Evolutionary conservation across 352 stramenopile species (phyloP).

Genomic region (Phytophthora sp.): DNA sequence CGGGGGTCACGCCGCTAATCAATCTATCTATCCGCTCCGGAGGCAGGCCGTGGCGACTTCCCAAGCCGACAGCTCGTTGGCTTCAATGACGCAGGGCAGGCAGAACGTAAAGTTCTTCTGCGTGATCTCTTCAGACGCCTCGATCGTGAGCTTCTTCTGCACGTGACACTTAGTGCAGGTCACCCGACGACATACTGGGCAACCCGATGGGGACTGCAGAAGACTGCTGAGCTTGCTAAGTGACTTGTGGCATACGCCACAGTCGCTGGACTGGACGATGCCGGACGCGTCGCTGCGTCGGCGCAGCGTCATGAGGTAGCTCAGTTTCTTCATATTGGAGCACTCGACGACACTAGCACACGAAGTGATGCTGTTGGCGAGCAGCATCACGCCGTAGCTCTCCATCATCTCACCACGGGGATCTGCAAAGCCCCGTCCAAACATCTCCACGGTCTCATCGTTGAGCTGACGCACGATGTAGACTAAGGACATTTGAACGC

Average conservation of each 20-base stretch:
- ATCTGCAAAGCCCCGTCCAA: slow-evolving; percentile 55
- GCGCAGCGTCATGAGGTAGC: slow-evolving; percentile 50
- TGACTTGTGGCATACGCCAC: slow-evolving; percentile 39
- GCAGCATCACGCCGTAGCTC: slow-evolving; percentile 42
- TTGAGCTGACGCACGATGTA: slow-evolving; percentile 50
- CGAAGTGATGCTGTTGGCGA: slow-evolving; percentile 43
- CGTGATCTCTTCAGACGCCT: slow-evolving; percentile 44
- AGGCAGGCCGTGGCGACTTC: slow-evolving; percentile 48
- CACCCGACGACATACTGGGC: slow-evolving; percentile 39
- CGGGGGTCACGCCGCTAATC: background rate
- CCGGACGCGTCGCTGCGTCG: slow-evolving; percentile 27
- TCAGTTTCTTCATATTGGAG: slow-evolving; percentile 67
- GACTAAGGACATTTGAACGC: slow-evolving; percentile 50
- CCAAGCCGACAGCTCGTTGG: slow-evolving; percentile 48
- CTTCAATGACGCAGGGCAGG: slow-evolving; percentile 54
- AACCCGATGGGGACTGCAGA: slow-evolving; percentile 27
- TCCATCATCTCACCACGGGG: slow-evolving; percentile 49
- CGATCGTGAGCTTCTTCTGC: slow-evolving; percentile 51
- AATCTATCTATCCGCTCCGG: slow-evolving; percentile 15
- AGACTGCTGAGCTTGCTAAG: slow-evolving; percentile 36
- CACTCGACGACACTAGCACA: slow-evolving; percentile 46
- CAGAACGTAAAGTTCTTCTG: slow-evolving; percentile 67
- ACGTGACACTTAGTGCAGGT: slow-evolving; percentile 61
- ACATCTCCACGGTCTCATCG: slow-evolving; percentile 53
- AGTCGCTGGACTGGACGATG: slow-evolving; percentile 22